Percentiles rank a stretch among this genome's conserved stretches.
Conservation (phyloP, 2,329 filamentous ascomycete species). For the Rugonectria rugulosa region DNA sequence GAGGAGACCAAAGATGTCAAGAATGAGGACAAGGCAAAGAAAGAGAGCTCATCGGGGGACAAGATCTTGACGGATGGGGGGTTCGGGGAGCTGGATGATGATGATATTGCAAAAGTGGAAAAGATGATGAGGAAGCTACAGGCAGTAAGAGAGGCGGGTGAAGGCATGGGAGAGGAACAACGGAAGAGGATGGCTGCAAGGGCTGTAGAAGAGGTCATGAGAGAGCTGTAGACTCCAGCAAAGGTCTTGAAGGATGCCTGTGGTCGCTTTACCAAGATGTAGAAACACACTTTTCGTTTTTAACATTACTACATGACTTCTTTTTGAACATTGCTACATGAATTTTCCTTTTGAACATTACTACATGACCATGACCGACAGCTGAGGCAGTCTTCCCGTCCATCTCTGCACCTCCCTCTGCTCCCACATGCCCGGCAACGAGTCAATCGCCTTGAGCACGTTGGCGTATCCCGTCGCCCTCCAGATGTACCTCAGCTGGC, state of each 20-base stretch:
- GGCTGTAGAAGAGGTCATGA: constrained; percentile 71
- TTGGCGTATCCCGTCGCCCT: constrained; percentile 17
- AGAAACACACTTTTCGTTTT: no score
- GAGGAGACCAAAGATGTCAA: constrained; percentile 15
- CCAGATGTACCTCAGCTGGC: constrained; percentile 14
- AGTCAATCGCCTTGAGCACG: constrained; percentile 18
- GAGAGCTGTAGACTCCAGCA: constrained; percentile 52
- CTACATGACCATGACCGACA: constrained; percentile 23
- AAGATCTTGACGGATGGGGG: constrained; percentile 44
- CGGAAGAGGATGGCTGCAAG: constrained; percentile 66
- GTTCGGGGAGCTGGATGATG: constrained; percentile 53
- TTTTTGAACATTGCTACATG: no score
- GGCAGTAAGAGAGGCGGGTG: constrained; percentile 66
- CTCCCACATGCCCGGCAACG: constrained; percentile 21
- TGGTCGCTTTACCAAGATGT: no score
- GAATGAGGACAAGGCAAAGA: constrained; percentile 23
- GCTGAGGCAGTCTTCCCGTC: constrained; percentile 15
- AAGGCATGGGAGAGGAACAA: constrained; percentile 67
- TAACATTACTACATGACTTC: no score
- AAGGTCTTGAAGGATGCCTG: not conserved
- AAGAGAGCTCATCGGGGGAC: constrained; percentile 7
- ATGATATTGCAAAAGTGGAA: constrained; percentile 67
- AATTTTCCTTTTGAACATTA: not conserved
- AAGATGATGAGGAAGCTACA: constrained; percentile 70
- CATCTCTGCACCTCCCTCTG: constrained; percentile 13